Base-by-base conservation (phyloP, 495 filamentous ascomycete species). In the Xylaria bambusicola region DNA sequence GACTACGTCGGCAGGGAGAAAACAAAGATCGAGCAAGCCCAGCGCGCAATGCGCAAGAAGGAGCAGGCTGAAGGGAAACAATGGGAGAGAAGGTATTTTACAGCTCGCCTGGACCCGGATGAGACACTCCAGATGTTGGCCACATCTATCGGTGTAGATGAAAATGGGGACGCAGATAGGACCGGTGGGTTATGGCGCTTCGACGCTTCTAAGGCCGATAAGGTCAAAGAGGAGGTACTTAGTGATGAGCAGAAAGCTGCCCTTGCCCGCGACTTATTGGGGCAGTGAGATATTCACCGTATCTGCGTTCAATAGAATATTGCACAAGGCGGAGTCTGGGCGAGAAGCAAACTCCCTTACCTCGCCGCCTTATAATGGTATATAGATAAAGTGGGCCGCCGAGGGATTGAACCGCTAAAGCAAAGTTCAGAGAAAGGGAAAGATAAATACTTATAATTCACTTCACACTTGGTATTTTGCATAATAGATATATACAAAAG, bases 131-230 rank as follows among this genome's bases (percentile, higher is more conserved):
- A 80, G 62, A 65, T 66, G 36, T 73, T 96, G 48, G 86, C 86
- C 1, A 73, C 73, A 17, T 73, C 71, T 56, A 74, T 86, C 3
- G 84, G 86, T 20, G 66, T 89, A 21, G 66, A 69, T 12, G 53
- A 67, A 12, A 78, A 83, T 63, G 77, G 78, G n/a, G 91, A 94
- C 57, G 79, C 82, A 26, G 90, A 91, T 56, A 90, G 92, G 78
- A 96, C 93, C 7, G 88, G 86, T 55, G 93, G 93, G 3, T 81
- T 97, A 21, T 97, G 93, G 93, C 78, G 88, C 36, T 97, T 92
- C 71, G 89, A 95, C 69, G 62, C 68, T 23, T 73, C 75, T 35
- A 91, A 91, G 72, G 84, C 85, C 17, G 79, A 71, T 17, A 71
- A 77, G 60, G 77, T 72, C 26, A 73, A 75, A 17, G 68, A 46